phyloP scores from a whole-genome alignment of 805 yeast species.

The Starmerella gropengiesseri region DNA sequence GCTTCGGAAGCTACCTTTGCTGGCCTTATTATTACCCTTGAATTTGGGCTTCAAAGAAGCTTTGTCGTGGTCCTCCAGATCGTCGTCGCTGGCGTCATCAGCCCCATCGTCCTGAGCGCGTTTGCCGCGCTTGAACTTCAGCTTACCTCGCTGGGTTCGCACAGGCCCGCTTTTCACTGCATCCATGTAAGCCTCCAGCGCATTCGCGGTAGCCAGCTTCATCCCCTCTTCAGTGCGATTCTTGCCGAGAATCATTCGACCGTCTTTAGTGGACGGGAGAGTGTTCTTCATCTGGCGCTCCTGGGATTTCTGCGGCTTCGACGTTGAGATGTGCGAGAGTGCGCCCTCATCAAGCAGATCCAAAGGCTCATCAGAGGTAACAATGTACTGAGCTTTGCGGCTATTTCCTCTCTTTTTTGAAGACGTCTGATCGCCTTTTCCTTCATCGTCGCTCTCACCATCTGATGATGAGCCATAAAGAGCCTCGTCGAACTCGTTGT shows the following conservation, averaged over 20 bases:
- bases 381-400: conserved; percentile 47
- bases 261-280: conserved; percentile 39
- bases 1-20: conserved; percentile 6
- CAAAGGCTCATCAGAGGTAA: conserved; percentile 63
- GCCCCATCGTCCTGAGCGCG: conserved; percentile 44
- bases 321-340: conserved; percentile 76
- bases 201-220: conserved; percentile 31
- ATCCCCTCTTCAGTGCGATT: conserved; percentile 35
- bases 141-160: conserved; percentile 82
- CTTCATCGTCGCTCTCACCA: conserved; percentile 32
- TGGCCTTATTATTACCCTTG: conserved; percentile 10
- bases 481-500: conserved; percentile 88
- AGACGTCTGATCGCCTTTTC: not conserved
- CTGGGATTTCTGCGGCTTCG: conserved; percentile 57
- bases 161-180: conserved; percentile 90
- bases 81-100: conserved; percentile 39
- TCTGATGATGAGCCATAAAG: conserved; percentile 58
- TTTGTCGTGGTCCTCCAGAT: conserved; percentile 8
- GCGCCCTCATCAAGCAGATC: conserved; percentile 81
- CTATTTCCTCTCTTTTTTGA: not conserved
- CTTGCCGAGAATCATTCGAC: conserved; percentile 51
- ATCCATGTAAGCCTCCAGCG: conserved; percentile 84
- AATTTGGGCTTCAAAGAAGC: conserved; percentile 12
- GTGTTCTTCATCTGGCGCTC: conserved; percentile 27
- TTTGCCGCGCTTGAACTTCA: conserved; percentile 68